Base-by-base conservation (phyloP, 2,329 filamentous ascomycete genomes). In the Fusarium buharicum region DNA sequence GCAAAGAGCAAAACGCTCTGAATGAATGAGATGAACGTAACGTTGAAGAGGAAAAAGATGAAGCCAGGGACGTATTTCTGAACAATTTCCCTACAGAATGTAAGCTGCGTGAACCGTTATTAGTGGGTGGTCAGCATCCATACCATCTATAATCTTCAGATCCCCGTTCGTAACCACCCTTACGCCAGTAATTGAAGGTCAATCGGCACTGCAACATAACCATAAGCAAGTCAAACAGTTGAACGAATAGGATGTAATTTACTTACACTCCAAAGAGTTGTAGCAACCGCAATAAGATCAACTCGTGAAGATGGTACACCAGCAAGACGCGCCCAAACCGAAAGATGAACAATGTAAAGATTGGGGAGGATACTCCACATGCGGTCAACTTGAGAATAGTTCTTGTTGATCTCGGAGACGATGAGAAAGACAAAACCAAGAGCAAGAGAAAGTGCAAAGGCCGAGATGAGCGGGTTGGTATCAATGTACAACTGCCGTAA, bases 121-220 rank as follows among this genome's bases (percentile, higher is more conserved):
- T n/a, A 30, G 34, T 39, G 30, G 43, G 20, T 10, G 4, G 17
- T 43, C 14, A 8, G 51, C 72, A 57, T n/a, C n/a, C n/a, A n/a
- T 63, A 79, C 88, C 95, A 99, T 78, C 95, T 86, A 76, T 99
- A 99, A 76, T 99, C 95, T 77, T 99, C 94, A 14, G 90, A 93
- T 33, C 95, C 94, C 63, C 93, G 82, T 14, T 83, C 80, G 75
- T 99, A 99, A 20, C 95, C 95, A 34, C 95, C 95, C 75, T 92
- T 96, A 55, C 95, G 90, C 89, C 91, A 97, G 79, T 97, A 99
- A 78, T 99, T 99, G 82, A 86, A 98, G 3, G 94, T 98, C 76
- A 99, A 80, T 11, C 95, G 90, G 55, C 79, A 74, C 91, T 93
- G 57, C 20, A 50, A 10, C n/a, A n/a, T 8, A 14, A 17, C 37